Base-by-base conservation (phyloP, 441 rosid species). In the Viola pubescens region DNA sequence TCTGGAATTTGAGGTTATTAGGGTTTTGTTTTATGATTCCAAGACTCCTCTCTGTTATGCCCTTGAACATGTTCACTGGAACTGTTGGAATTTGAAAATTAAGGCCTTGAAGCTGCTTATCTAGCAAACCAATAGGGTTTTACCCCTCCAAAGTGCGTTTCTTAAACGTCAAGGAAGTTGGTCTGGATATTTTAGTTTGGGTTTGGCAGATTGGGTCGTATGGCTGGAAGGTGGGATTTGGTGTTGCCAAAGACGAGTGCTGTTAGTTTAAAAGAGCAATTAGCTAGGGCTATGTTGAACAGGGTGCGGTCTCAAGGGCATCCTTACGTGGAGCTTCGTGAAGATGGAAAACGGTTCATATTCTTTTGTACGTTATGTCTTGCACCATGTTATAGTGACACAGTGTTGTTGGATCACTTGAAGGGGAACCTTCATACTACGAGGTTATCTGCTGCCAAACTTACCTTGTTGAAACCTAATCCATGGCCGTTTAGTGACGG, bases 401-500 rank as follows among this genome's bases (percentile, higher is more conserved):
- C 85, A 0, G 80, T 84, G 60, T 71, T 94, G 86, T 74, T 72
- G 67, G 89, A 77, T 64, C 96, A 94, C 74, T 76, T 94, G 74
- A 83, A 72, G 52, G 98, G 98, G 4, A 84, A 68, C 54, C 91
- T 84, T 70, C 97, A 89, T 65, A 62, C 53, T 7, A 79, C 79
- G 83, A 89, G 95, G 72, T 71, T 88, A 43, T 73, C 79, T 40
- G 81, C 85, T 44, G 95, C 96, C 39, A 86, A 72, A 77, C 58
- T 77, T 59, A 94, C 97, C 9, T 86, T 89, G 10, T 66, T 89
- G 55, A 77, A 79, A 54, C 74, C 76, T 1, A 91, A 87, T 52
- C 97, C 98, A 0, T 89, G 98, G 97, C 98, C 98, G 48, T 89
- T 91, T 45, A 84, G 75, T 57, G 97, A 91, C 54, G 96, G 97